Evolutionary conservation across 1,139 yeast species (phyloP).

Genomic region (Candida neerlandica): DNA sequence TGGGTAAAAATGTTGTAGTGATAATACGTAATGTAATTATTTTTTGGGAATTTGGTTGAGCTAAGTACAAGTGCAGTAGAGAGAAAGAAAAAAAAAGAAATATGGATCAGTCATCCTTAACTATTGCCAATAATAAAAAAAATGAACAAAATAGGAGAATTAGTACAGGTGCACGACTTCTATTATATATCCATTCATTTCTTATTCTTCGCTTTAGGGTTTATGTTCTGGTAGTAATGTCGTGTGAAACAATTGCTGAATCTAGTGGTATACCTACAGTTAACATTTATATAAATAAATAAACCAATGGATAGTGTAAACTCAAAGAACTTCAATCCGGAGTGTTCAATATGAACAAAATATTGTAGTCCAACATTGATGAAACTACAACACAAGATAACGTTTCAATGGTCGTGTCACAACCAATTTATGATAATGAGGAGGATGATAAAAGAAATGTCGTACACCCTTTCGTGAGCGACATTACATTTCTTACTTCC

Average conservation of each 20-base stretch:
- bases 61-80: background rate
- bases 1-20: background rate
- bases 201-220: background rate
- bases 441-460: background rate
- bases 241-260: too few species aligned
- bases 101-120: background rate
- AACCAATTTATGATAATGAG: background rate
- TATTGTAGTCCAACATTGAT: too few species aligned
- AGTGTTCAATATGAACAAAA: too few species aligned
- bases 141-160: background rate
- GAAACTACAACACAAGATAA: too few species aligned
- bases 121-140: background rate
- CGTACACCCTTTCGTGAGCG: background rate
- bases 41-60: background rate
- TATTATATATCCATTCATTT: too few species aligned
- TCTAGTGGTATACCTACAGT: too few species aligned
- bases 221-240: too few species aligned
- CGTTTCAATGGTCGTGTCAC: too few species aligned
- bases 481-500: background rate
- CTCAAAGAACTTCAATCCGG: too few species aligned
- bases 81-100: background rate
- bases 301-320: too few species aligned
- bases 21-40: background rate
- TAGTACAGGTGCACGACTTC: background rate
- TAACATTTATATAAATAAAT: too few species aligned